Conservation (phyloP, 441 rosid genomes). For the Rhodomyrtus psidioides region DNA sequence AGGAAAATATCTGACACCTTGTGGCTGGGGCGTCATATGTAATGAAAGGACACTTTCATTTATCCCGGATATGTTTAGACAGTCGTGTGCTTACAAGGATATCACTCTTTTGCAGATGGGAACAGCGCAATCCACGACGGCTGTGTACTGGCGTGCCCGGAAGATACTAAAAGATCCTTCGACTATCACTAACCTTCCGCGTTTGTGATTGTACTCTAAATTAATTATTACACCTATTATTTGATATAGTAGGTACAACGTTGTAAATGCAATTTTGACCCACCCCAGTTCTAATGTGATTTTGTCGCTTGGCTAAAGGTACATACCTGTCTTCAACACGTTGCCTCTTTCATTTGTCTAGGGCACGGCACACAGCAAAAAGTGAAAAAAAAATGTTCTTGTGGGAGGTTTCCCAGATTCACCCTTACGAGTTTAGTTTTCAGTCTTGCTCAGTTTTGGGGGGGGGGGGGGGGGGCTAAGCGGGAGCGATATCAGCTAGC, state of each 20-base stretch:
- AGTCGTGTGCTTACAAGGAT: background rate
- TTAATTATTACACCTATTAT: background rate
- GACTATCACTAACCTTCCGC: constrained; percentile 12
- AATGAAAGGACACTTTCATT: background rate
- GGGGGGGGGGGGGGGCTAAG: background rate
- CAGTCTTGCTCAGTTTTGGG: background rate
- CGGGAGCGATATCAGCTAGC: background rate
- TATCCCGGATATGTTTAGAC: background rate
- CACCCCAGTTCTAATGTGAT: background rate
- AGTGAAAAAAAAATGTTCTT: background rate
- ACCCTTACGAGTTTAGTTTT: background rate
- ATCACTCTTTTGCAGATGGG: constrained; percentile 46
- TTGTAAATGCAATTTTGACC: background rate
- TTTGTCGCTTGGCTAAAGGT: background rate
- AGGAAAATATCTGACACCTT: background rate
- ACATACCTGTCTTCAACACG: background rate
- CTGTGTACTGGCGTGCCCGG: constrained; percentile 68
- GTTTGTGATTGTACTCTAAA: constrained; percentile 4
- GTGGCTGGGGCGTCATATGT: background rate
- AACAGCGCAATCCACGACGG: constrained; percentile 61
- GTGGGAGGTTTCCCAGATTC: background rate
- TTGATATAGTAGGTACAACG: background rate
- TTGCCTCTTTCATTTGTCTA: background rate
- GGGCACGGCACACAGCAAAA: background rate
- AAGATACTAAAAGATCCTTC: constrained; percentile 51